Evolutionary conservation across 2,329 filamentous ascomycete genomes (phyloP), one percentile per base, ranked within the genome.

Genomic region (Keithomyces neogunnii): DNA sequence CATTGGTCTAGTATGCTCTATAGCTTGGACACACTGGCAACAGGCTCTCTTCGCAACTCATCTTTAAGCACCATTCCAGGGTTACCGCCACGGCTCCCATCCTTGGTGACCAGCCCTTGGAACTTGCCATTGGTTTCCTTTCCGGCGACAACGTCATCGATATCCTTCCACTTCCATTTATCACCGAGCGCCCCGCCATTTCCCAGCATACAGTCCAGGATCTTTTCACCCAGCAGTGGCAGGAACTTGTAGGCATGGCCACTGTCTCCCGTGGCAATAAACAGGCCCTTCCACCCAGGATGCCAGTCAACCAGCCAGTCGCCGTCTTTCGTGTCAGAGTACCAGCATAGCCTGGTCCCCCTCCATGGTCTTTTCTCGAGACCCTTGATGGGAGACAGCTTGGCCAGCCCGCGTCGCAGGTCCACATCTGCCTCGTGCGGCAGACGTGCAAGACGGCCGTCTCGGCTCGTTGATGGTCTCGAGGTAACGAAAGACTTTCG

Each of bases 221-320:
- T 72, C 61, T 79, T 80, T 32, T 82, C 77, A 7, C 84, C 84
- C 10, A 87, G 68, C 4, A 86, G 76, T 0, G 84, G 84, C 51
- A 86, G 65, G 64, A 87, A 87, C 65, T 87, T 87, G 73, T 83
- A 87, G 4, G 69, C 84, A 62, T 85, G 82, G 3, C 82, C 81
- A 56, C 80, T 84, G 49, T 81, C 82, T 3, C 80, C 82, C 0
- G 80, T 83, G 0, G 80, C 80, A 29, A 85, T 59, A 59, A 85
- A 85, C 3, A 85, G 66, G 11, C 76, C 74, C 51, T 73, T 63
- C 66, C 79, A 79, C 13, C 73, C 67, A 0, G 86, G 85, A 60
- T 89, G 85, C 65, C 84, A 82, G 60, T 84, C 80, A 54, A 88
- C 74, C 50, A 89, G 73, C 70, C 87, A 89, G 62, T 89, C 82